Conservation (phyloP, 1,139 yeast species). For the Geotrichum histeridarum region DNA sequence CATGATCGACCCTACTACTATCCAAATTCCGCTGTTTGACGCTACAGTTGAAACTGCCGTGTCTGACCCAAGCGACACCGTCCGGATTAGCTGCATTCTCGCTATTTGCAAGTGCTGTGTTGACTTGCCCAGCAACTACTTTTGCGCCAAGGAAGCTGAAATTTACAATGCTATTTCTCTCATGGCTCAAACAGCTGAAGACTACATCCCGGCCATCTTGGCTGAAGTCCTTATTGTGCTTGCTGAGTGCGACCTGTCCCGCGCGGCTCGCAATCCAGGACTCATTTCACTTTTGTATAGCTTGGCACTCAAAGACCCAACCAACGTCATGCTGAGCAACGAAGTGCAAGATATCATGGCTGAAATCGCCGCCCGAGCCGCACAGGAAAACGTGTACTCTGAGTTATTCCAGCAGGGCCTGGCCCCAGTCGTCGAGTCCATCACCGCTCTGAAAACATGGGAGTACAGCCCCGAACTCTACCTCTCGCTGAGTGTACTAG, state of each 20-base stretch:
- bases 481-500: slow-evolving; percentile 63
- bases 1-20: slow-evolving; percentile 9
- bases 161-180: slow-evolving; percentile 36
- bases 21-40: slow-evolving; percentile 20
- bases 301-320: slow-evolving; percentile 66
- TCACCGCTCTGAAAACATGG: slow-evolving; percentile 28
- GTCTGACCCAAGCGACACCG: slow-evolving; percentile 19
- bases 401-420: slow-evolving; percentile 48
- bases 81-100: slow-evolving; percentile 25
- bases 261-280: slow-evolving; percentile 39
- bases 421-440: slow-evolving; percentile 44
- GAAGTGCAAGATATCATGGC: slow-evolving; percentile 60
- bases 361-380: slow-evolving; percentile 49
- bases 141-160: slow-evolving; percentile 6
- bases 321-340: slow-evolving; percentile 59
- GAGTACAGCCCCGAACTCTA: slow-evolving; percentile 49
- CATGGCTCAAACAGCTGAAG: slow-evolving; percentile 62
- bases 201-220: slow-evolving; percentile 71
- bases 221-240: slow-evolving; percentile 62
- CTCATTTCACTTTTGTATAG: slow-evolving; percentile 53
- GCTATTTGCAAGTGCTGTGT: slow-evolving; percentile 21
- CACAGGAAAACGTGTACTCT: slow-evolving; percentile 39
- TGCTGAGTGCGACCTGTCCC: slow-evolving; percentile 43
- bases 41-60: slow-evolving; percentile 20
- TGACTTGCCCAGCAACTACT: slow-evolving; percentile 18